Percentiles rank a stretch among this genome's conserved stretches.
Conservation (phyloP, 495 filamentous ascomycete genomes). For the Amphirosellinia nigrospora region DNA sequence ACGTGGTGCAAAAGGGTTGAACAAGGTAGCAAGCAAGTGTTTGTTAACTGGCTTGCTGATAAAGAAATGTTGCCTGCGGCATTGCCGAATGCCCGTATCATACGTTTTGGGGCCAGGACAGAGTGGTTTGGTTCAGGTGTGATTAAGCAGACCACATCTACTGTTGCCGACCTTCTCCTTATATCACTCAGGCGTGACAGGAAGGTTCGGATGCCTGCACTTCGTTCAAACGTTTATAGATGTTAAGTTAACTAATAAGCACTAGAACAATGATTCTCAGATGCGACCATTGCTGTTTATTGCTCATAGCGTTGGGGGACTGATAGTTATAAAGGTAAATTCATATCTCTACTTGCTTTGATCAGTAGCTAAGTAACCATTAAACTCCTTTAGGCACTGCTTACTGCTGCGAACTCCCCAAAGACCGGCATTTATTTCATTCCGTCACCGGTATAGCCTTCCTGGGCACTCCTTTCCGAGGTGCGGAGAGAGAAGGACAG, state of each 20-base stretch:
- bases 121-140: neutral
- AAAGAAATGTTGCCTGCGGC: neutral
- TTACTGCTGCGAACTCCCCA: neutral
- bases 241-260: neutral
- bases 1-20: neutral
- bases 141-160: neutral
- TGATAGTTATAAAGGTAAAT: neutral
- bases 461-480: conserved; percentile 1
- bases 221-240: neutral
- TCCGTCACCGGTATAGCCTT: conserved; percentile 1
- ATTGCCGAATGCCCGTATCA: neutral
- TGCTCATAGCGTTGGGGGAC: neutral
- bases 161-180: neutral
- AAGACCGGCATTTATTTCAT: neutral
- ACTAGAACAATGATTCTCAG: neutral
- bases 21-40: neutral
- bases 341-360: neutral
- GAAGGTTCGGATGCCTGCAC: neutral
- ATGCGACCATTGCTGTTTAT: neutral
- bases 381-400: neutral
- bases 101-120: neutral
- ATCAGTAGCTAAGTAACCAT: neutral
- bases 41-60: neutral
- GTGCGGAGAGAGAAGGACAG: neutral
- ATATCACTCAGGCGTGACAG: neutral